Evolutionary conservation across 2,329 filamentous ascomycete species (phyloP).

Genomic region (Pestalotiopsis sp.): DNA sequence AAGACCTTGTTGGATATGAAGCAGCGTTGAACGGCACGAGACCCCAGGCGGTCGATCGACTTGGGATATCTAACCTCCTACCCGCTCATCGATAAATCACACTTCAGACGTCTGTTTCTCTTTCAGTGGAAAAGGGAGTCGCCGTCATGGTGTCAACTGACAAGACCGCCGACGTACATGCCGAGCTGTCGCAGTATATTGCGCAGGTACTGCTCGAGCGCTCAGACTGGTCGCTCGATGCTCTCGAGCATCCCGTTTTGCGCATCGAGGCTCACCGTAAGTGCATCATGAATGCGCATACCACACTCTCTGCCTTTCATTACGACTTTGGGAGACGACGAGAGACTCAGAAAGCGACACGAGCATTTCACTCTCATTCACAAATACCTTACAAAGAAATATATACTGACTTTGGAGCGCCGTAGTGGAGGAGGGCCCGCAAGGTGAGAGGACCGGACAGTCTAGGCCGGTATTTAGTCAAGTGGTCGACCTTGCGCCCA

Average conservation of each 20-base stretch:
- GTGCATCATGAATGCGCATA: not conserved
- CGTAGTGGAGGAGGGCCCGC: not conserved
- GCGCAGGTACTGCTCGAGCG: not conserved
- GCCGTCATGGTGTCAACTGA: not conserved
- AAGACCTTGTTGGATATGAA: too few species aligned
- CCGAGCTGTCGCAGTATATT: conserved; percentile 4
- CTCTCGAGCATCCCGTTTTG: not conserved
- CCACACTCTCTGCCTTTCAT: not conserved
- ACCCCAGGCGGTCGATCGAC: not conserved
- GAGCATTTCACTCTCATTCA: not conserved
- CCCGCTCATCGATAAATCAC: not conserved
- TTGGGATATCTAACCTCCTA: not conserved
- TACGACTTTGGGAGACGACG: not conserved
- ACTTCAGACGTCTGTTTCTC: not conserved
- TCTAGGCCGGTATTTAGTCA: not conserved
- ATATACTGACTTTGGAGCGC: not conserved
- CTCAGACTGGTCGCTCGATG: not conserved
- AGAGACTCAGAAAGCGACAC: not conserved
- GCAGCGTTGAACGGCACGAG: not conserved
- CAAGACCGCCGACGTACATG: not conserved
- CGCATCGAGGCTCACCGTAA: conserved; percentile 4
- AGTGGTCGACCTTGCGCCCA: not conserved
- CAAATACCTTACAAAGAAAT: not conserved
- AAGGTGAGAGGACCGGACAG: not conserved
- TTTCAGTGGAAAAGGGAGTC: not conserved